Percentiles rank a stretch among this genome's conserved stretches.
Evolutionary conservation across 108 stramenopile species (phyloP).

Genomic region (Bacterosira constricta): DNA sequence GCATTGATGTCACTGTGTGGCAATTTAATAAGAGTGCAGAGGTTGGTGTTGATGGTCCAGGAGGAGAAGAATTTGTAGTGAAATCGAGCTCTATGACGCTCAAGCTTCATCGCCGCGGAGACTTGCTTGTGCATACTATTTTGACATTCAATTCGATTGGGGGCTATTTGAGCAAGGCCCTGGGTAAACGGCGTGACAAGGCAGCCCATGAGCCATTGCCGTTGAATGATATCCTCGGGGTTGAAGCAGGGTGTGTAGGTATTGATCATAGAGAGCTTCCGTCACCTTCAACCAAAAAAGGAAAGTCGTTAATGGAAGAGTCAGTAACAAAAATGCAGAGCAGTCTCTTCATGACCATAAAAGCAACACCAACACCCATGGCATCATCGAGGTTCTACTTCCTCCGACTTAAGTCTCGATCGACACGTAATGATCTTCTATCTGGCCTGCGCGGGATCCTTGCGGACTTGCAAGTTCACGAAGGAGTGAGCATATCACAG

Average conservation of each 20-base stretch:
- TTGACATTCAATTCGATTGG: constrained; percentile 80
- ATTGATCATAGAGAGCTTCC: constrained; percentile 85
- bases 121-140: constrained; percentile 77
- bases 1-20: constrained; percentile 89
- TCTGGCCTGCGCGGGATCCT: constrained; percentile 77
- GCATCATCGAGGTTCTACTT: constrained; percentile 81
- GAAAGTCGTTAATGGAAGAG: constrained; percentile 59
- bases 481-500: constrained; percentile 84
- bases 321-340: constrained; percentile 83
- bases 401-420: constrained; percentile 81
- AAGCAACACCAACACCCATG: constrained; percentile 81
- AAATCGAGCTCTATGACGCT: constrained; percentile 82
- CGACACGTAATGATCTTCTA: constrained; percentile 80
- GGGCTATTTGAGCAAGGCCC: constrained; percentile 88
- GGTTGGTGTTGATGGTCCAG: constrained; percentile 56
- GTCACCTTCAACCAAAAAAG: constrained; percentile 61
- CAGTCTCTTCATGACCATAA: constrained; percentile 86
- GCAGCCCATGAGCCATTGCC: constrained; percentile 84
- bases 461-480: constrained; percentile 87
- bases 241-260: constrained; percentile 86
- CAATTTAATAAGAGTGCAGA: constrained; percentile 72
- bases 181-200: constrained; percentile 73
- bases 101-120: constrained; percentile 80
- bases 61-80: constrained; percentile 76
- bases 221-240: constrained; percentile 86